Conservation (phyloP, 352 stramenopile genomes). For the Globisporangium viniferum region DNA sequence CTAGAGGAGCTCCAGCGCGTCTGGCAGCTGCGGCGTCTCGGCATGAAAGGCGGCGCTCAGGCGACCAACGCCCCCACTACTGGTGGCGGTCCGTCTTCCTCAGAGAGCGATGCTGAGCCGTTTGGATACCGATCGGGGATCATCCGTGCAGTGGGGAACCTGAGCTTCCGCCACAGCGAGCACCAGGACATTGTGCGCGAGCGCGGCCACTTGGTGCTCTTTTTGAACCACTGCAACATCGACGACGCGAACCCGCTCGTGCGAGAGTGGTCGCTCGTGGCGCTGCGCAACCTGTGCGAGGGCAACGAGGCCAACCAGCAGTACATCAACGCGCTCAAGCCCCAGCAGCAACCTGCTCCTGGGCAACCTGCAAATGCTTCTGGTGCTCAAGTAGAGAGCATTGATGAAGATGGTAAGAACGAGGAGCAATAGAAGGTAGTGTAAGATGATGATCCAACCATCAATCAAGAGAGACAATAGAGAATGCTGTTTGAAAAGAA, state of each 20-base stretch:
- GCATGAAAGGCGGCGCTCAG: neutral
- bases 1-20: conserved; percentile 58
- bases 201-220: conserved; percentile 64
- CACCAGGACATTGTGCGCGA: conserved; percentile 82
- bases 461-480: neutral
- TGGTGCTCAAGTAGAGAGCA: neutral
- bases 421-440: neutral
- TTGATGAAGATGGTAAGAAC: neutral
- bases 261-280: conserved; percentile 88
- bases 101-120: conserved; percentile 28
- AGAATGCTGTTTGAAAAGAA: neutral
- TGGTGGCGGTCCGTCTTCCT: neutral
- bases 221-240: conserved; percentile 90
- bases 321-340: conserved; percentile 62
- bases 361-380: neutral
- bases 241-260: conserved; percentile 86
- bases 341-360: conserved; percentile 39
- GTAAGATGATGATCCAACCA: neutral
- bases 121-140: conserved; percentile 72
- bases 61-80: conserved; percentile 20
- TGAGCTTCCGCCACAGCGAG: conserved; percentile 60
- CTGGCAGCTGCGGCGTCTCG: conserved; percentile 43
- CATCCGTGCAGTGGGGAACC: conserved; percentile 82
- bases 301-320: conserved; percentile 73
- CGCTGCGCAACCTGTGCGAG: conserved; percentile 87